Evolutionary conservation across 2,329 filamentous ascomycete species (phyloP).

Genomic region (Cordyceps farinosa): DNA sequence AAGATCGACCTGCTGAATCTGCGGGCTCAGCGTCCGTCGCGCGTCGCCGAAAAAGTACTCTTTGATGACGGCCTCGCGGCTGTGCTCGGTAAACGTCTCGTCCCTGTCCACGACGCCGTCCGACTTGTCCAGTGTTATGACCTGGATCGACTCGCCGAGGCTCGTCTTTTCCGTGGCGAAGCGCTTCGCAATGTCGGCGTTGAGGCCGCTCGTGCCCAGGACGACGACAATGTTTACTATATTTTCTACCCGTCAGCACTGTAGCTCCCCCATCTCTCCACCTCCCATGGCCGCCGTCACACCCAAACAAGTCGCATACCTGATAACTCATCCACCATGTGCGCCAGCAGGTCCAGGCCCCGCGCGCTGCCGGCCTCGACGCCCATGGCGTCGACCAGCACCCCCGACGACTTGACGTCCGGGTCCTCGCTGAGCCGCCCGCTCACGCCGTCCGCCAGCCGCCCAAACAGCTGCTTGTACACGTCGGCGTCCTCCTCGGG

Average conservation of each 20-base stretch:
- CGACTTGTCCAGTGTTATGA: slow-evolving; percentile 79
- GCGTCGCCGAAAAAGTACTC: slow-evolving; percentile 92
- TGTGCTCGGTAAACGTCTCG: slow-evolving; percentile 66
- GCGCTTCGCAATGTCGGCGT: slow-evolving; percentile 68
- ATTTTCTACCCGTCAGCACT: slow-evolving; percentile 35
- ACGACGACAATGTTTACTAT: slow-evolving; percentile 77
- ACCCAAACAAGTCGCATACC: slow-evolving; percentile 28
- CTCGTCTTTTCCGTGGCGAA: slow-evolving; percentile 57
- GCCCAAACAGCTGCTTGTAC: slow-evolving; percentile 70
- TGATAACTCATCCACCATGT: slow-evolving; percentile 62
- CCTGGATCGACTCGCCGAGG: slow-evolving; percentile 64
- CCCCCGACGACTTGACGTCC: slow-evolving; percentile 66
- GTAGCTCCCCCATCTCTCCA: no score
- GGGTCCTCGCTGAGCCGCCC: slow-evolving; percentile 74
- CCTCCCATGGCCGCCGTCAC: no score
- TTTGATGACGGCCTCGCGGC: slow-evolving; percentile 73
- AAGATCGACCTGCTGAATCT: slow-evolving; percentile 81
- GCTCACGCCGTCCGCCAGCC: slow-evolving; percentile 74
- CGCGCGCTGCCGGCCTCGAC: slow-evolving; percentile 62
- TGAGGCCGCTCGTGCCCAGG: slow-evolving; percentile 73
- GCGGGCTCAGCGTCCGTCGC: slow-evolving; percentile 74
- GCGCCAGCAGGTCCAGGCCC: slow-evolving; percentile 72
- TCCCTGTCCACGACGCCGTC: slow-evolving; percentile 79
- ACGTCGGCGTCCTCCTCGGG: slow-evolving; percentile 69
- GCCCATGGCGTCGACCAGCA: slow-evolving; percentile 82